A percentile compares a stretch with the other conserved stretches of the same genome.
These are phyloP conservation scores for Collybia mongolica DNA, from an alignment of 768 basidiomycete genomes.

Conservation along the genomic window DNA sequence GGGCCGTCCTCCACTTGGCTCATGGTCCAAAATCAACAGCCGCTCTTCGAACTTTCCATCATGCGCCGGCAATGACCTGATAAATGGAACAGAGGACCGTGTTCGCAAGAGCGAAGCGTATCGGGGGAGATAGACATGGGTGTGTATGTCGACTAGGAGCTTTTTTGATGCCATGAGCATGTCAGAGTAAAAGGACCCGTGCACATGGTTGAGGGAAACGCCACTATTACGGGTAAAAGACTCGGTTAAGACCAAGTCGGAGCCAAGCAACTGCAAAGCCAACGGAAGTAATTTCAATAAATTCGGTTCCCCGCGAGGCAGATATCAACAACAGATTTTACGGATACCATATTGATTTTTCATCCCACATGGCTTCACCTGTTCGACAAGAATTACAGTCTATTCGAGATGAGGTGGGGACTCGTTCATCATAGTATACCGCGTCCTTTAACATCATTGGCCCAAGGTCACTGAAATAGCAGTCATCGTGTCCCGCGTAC, in stretches of 20 bases:
- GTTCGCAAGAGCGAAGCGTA: slow-evolving; percentile 71
- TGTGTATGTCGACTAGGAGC: slow-evolving; percentile 77
- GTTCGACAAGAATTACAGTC: slow-evolving; percentile 12
- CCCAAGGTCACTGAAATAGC: slow-evolving; percentile 12
- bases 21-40: slow-evolving; percentile 75
- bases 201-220: neutral
- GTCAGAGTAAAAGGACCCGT: neutral
- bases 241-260: slow-evolving; percentile 20
- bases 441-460: slow-evolving; percentile 1
- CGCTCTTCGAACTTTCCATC: slow-evolving; percentile 61
- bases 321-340: slow-evolving; percentile 2
- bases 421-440: neutral
- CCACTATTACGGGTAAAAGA: neutral
- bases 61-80: slow-evolving; percentile 45
- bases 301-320: too few species aligned
- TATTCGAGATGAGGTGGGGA: slow-evolving; percentile 26
- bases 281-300: too few species aligned
- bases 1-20: slow-evolving; percentile 77
- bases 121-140: slow-evolving; percentile 81
- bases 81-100: slow-evolving; percentile 64
- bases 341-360: neutral
- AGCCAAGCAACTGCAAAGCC: slow-evolving; percentile 10
- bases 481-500: slow-evolving; percentile 11
- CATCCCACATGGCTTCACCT: slow-evolving; percentile 7
- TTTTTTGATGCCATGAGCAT: slow-evolving; percentile 24